phyloP scores from a whole-genome alignment of 768 basidiomycete genomes.

The Tulasnella sp. region DNA sequence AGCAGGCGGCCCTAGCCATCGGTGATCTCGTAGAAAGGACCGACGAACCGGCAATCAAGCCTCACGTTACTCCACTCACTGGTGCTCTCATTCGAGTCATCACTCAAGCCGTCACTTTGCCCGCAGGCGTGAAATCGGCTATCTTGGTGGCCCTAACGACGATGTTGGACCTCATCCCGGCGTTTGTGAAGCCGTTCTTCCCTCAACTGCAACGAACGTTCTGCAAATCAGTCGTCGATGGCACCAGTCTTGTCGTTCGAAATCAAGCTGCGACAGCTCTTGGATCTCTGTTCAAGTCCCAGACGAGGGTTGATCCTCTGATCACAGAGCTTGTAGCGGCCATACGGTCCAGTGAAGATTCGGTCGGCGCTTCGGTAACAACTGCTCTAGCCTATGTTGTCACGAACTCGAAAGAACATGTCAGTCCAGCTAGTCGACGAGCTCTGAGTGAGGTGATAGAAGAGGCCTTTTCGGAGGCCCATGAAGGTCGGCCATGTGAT shows the following conservation, averaged over 20 bases:
- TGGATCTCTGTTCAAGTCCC: slow-evolving; percentile 81
- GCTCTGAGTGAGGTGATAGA: slow-evolving; percentile 61
- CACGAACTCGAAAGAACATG: slow-evolving; percentile 54
- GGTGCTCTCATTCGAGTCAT: slow-evolving; percentile 93
- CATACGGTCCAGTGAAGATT: slow-evolving; percentile 35
- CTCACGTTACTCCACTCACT: slow-evolving; percentile 90
- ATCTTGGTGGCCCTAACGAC: slow-evolving; percentile 77
- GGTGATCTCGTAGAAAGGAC: slow-evolving; percentile 91
- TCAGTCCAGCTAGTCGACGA: slow-evolving; percentile 67
- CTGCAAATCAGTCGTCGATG: slow-evolving; percentile 81
- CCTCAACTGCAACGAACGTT: slow-evolving; percentile 95
- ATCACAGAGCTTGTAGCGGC: slow-evolving; percentile 64
- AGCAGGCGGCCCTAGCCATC: slow-evolving; percentile 91
- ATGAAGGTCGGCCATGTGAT: slow-evolving; percentile 41
- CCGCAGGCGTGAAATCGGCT: slow-evolving; percentile 85
- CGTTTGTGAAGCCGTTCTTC: slow-evolving; percentile 95
- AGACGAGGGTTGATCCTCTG: slow-evolving; percentile 88
- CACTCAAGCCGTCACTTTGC: slow-evolving; percentile 78
- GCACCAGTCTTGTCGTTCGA: slow-evolving; percentile 66
- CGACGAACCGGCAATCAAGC: slow-evolving; percentile 76
- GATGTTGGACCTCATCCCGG: slow-evolving; percentile 77
- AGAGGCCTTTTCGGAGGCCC: slow-evolving; percentile 66
- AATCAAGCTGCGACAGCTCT: slow-evolving; percentile 74
- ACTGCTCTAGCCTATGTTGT: slow-evolving; percentile 69
- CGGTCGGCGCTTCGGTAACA: slow-evolving; percentile 64